These are phyloP conservation scores for Citrullus mucosospermus DNA, from an alignment of 306 rosid species.

Conservation along the genomic window DNA sequence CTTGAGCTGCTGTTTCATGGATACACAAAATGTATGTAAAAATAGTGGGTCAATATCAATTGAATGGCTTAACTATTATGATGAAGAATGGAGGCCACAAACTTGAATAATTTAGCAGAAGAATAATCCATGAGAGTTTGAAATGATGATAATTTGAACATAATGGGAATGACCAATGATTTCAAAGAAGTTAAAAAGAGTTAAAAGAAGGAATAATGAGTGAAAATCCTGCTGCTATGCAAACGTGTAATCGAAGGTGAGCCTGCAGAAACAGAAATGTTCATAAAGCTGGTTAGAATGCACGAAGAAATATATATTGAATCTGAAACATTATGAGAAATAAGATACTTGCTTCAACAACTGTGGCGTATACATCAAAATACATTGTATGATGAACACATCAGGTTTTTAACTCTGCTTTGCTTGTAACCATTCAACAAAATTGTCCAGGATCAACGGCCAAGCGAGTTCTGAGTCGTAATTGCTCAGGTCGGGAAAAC, in stretches of 20 bases:
- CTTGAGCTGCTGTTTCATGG: not conserved
- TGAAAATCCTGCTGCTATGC: not conserved
- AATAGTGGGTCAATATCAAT: not conserved
- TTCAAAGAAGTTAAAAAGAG: not conserved
- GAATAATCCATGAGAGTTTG: slow-evolving; percentile 2
- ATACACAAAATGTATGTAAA: not conserved
- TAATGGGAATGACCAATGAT: not conserved
- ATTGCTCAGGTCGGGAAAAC: slow-evolving; percentile 51
- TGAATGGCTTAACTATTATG: not conserved
- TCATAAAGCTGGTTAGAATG: not conserved
- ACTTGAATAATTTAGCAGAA: not conserved
- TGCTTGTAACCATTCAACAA: slow-evolving; percentile 78
- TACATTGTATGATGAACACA: slow-evolving; percentile 20
- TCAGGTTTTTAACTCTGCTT: slow-evolving; percentile 26
- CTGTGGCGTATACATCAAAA: slow-evolving; percentile 25
- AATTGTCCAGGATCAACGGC: slow-evolving; percentile 95
- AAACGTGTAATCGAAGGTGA: not conserved
- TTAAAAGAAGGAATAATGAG: not conserved
- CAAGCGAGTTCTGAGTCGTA: slow-evolving; percentile 86
- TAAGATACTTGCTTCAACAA: slow-evolving; percentile 20
- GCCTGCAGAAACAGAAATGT: slow-evolving; percentile 34
- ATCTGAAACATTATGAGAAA: not conserved
- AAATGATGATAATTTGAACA: slow-evolving; percentile 1
- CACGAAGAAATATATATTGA: not conserved
- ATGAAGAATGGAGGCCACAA: not conserved